Evolutionary conservation across 495 filamentous ascomycete species (phyloP), one percentile per base, ranked within the genome.

Genomic region (Hypomontagnella monticulosa): DNA sequence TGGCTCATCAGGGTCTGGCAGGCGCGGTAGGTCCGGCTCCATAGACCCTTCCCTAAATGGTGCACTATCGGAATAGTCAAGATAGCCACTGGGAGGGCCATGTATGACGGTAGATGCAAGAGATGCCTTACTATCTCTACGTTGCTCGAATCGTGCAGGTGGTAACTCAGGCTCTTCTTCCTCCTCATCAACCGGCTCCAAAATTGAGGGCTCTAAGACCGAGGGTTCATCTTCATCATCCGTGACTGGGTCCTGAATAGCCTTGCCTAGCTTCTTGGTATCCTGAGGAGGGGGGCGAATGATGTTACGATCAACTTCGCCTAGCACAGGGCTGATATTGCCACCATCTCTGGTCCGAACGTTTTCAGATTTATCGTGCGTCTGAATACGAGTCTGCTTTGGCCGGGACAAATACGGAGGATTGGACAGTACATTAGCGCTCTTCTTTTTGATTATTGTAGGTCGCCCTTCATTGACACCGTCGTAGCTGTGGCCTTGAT

Each of bases 211-310:
- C 16, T 79, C 77, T 30, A 85, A 67, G 23, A 71, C 64, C 4
- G 69, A 81, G n/a, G 73, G 78, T 36, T 79, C 77, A 38, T 81
- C 67, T 19, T 86, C 77, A 14, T 86, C 84, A 30, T 30, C 57
- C 19, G 48, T 43, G 37, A 47, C 10, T 16, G 63, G 27, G 12
- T 61, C 57, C 14, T 18, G 41, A 50, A 12, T 14, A 30, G 30
- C 8, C 32, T 11, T n/a, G 8, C 48, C 54, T 3, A 44, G 37
- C 11, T 65, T 69, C 32, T 59, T 61, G n/a, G 12, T 23, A 41
- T 67, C 70, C 33, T 54, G 62, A 19, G 53, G 44, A 51, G 64
- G 49, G 30, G 42, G 61, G 9, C 67, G 70, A 27, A 70, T 36
- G 5, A 74, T 49, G 30, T 72, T 72, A 6, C 30, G 61, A 34